Conservation (phyloP, 768 basidiomycete species). For the Russula abietina region DNA sequence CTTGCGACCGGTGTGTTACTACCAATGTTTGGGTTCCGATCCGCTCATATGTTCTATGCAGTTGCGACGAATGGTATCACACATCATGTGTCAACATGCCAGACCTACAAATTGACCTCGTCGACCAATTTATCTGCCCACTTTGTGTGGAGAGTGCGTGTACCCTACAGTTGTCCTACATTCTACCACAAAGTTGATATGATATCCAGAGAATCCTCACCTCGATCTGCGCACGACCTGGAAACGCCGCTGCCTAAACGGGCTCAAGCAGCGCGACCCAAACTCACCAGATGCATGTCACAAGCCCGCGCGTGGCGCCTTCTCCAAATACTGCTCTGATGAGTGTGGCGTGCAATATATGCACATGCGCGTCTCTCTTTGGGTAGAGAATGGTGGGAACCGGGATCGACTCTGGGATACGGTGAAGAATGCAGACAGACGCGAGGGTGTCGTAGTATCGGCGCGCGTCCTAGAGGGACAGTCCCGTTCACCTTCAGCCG, state of each 20-base stretch:
- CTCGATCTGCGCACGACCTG: constrained; percentile 67
- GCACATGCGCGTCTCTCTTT: constrained; percentile 56
- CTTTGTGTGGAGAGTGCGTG: constrained; percentile 67
- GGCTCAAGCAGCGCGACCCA: constrained; percentile 57
- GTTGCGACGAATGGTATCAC: constrained; percentile 96
- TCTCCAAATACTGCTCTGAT: constrained; percentile 90
- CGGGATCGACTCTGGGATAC: constrained; percentile 64
- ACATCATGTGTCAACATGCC: constrained; percentile 77
- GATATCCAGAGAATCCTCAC: constrained; percentile 47
- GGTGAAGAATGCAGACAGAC: constrained; percentile 61
- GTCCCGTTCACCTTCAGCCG: background rate
- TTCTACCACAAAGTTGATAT: background rate
- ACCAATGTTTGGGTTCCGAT: background rate
- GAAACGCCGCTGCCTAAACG: constrained; percentile 71
- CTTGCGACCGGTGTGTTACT: constrained; percentile 72
- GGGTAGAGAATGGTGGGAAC: constrained; percentile 57
- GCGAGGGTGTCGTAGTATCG: constrained; percentile 61
- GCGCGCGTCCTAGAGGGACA: constrained; percentile 20
- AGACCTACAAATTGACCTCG: constrained; percentile 76
- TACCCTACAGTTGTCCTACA: background rate
- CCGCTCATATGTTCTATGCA: constrained; percentile 28
- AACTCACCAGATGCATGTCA: constrained; percentile 65
- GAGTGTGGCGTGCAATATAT: constrained; percentile 77
- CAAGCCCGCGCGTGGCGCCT: constrained; percentile 69
- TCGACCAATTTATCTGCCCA: constrained; percentile 91